These are phyloP conservation scores for Erysimum cheiri DNA, from an alignment of 441 rosid species.

Conservation along the genomic window DNA sequence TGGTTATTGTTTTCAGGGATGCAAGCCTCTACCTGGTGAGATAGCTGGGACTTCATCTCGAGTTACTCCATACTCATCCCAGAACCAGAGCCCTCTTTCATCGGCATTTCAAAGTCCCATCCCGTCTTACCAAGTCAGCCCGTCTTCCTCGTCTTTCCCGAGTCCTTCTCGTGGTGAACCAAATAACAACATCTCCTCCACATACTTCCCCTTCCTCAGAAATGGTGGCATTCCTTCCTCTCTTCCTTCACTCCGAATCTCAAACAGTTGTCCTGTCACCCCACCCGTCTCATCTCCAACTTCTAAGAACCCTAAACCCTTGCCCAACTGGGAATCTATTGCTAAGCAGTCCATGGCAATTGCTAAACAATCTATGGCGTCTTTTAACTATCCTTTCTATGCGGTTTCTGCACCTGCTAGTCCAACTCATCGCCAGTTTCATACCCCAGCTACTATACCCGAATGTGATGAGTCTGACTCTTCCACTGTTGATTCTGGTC, in stretches of 20 bases:
- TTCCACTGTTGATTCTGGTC: conserved; percentile 93
- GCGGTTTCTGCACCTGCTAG: conserved; percentile 97
- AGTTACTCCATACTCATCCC: conserved; percentile 71
- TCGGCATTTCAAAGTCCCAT: conserved; percentile 93
- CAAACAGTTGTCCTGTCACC: conserved; percentile 92
- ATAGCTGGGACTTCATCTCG: conserved; percentile 64
- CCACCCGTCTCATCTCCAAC: conserved; percentile 95
- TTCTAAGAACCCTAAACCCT: conserved; percentile 67
- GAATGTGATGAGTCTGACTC: conserved; percentile 95
- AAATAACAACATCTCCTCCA: conserved; percentile 47
- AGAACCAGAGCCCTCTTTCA: conserved; percentile 86
- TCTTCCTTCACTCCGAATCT: conserved; percentile 90
- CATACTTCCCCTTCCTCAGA: conserved; percentile 65
- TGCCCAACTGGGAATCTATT: conserved; percentile 82
- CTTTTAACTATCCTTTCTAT: conserved; percentile 77
- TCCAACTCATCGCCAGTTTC: conserved; percentile 81
- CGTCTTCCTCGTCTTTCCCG: conserved; percentile 82
- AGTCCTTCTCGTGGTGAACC: conserved; percentile 80
- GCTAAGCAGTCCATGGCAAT: conserved; percentile 74
- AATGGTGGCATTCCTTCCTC: conserved; percentile 74
- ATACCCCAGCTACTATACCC: conserved; percentile 90
- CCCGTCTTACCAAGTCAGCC: conserved; percentile 91
- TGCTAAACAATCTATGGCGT: conserved; percentile 56
- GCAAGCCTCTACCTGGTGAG: conserved; percentile 66
- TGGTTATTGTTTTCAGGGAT: conserved; percentile 60